Evolutionary conservation across 371 early-diverging fungal genomes (phyloP).

Genomic region (Quaeritorhiza haematococci): DNA sequence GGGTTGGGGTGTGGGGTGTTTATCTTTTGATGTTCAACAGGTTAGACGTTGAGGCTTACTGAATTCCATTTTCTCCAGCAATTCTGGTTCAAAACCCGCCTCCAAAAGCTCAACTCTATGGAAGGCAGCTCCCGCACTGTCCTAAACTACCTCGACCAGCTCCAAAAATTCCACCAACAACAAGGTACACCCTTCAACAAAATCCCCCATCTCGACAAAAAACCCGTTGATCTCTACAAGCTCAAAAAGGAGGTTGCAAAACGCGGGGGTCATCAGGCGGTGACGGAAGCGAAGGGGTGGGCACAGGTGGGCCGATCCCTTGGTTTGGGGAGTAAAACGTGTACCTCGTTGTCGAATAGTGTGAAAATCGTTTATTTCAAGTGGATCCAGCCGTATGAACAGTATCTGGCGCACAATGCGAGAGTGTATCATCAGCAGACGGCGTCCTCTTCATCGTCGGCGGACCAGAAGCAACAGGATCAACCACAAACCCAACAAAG

Average conservation of each 20-base stretch:
- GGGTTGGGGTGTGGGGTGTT: neutral
- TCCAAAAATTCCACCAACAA: slow-evolving; percentile 81
- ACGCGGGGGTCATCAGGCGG: slow-evolving; percentile 76
- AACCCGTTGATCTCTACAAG: slow-evolving; percentile 78
- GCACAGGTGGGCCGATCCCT: slow-evolving; percentile 77
- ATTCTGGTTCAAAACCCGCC: slow-evolving; percentile 85
- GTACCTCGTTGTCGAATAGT: slow-evolving; percentile 79
- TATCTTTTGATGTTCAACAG: neutral
- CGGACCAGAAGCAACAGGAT: slow-evolving; percentile 4
- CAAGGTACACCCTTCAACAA: slow-evolving; percentile 57
- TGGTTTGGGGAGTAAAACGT: slow-evolving; percentile 68
- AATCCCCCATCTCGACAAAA: slow-evolving; percentile 76
- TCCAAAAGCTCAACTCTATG: slow-evolving; percentile 85
- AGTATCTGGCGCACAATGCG: slow-evolving; percentile 54
- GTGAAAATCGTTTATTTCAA: slow-evolving; percentile 72
- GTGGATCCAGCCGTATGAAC: slow-evolving; percentile 83
- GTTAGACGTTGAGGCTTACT: too few species aligned
- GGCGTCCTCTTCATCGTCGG: neutral
- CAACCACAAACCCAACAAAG: neutral
- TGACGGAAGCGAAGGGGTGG: slow-evolving; percentile 81
- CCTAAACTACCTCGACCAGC: slow-evolving; percentile 85
- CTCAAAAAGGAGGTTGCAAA: slow-evolving; percentile 76
- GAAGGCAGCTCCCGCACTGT: slow-evolving; percentile 83
- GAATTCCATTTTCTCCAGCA: slow-evolving; percentile 39
- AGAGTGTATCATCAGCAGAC: neutral